These are phyloP conservation scores for Lachnellula arida DNA, from an alignment of 2,329 filamentous ascomycete genomes.

Conservation along the genomic window DNA sequence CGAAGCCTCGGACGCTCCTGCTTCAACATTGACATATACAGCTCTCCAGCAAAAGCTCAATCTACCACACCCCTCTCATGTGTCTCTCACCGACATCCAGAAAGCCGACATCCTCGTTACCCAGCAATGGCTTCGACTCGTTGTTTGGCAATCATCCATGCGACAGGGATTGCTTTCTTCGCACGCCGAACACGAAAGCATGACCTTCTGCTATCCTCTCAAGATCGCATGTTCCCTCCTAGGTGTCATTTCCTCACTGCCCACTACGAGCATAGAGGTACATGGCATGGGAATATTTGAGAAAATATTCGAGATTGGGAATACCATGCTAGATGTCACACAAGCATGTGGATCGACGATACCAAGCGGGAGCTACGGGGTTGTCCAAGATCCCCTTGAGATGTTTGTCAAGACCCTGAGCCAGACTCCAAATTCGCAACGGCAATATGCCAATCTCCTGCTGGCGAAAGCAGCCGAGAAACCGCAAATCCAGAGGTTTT, in stretches of 20 bases:
- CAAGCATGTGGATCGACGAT: constrained; percentile 31
- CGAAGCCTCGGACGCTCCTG: constrained; percentile 45
- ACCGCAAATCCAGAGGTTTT: constrained; percentile 30
- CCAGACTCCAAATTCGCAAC: constrained; percentile 40
- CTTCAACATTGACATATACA: constrained; percentile 32
- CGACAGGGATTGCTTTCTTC: constrained; percentile 60
- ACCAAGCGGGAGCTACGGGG: constrained; percentile 23
- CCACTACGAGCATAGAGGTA: constrained; percentile 40
- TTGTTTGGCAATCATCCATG: constrained; percentile 70
- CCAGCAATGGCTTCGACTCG: constrained; percentile 65
- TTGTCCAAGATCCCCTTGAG: constrained; percentile 38
- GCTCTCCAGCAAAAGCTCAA: constrained; percentile 52
- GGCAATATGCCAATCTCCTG: constrained; percentile 40
- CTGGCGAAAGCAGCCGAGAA: constrained; percentile 39
- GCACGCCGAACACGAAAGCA: constrained; percentile 51
- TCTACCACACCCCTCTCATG: constrained; percentile 19
- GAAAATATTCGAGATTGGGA: constrained; percentile 45
- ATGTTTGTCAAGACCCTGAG: constrained; percentile 42
- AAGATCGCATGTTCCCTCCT: constrained; percentile 57
- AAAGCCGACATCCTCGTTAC: constrained; percentile 65
- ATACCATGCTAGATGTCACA: constrained; percentile 41
- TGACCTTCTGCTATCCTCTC: constrained; percentile 58
- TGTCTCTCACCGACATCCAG: constrained; percentile 53
- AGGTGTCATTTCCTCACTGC: constrained; percentile 38
- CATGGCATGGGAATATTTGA: constrained; percentile 47